Conservation (phyloP, 2,329 filamentous ascomycete species). For the Aspergillus novoparasiticus region DNA sequence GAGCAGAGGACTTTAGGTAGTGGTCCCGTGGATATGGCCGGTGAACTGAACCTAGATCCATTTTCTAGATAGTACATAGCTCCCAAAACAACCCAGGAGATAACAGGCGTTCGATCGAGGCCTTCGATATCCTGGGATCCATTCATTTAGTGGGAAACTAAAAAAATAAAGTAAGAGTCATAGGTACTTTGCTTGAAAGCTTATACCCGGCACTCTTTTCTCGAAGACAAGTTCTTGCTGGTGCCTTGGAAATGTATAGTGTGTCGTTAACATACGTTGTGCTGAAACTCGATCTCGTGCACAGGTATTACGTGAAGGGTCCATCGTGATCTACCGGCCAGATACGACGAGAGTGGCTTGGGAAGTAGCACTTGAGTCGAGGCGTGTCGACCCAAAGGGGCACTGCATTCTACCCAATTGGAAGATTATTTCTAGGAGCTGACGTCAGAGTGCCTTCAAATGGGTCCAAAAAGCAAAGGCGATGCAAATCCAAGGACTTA, state of each 20-base stretch:
- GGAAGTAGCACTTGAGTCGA: background rate
- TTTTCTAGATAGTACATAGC: background rate
- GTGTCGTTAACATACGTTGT: background rate
- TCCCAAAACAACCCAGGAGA: background rate
- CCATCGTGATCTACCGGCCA: background rate
- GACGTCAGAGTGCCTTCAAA: background rate
- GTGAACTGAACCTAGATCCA: background rate
- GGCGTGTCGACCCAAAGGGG: background rate
- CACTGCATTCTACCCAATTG: background rate
- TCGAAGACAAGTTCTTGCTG: background rate
- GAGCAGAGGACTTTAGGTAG: background rate
- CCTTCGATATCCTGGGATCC: background rate
- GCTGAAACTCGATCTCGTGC: background rate
- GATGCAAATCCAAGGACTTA: background rate
- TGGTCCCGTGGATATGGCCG: background rate
- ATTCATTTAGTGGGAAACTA: background rate
- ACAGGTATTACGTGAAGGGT: background rate
- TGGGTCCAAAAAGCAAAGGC: background rate
- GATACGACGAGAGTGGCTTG: background rate
- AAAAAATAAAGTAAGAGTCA: background rate
- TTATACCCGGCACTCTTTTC: background rate
- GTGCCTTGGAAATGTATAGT: background rate
- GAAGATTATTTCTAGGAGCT: background rate
- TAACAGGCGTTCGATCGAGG: background rate
- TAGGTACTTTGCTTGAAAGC: background rate